Evolutionary conservation across 2,329 filamentous ascomycete genomes (phyloP), one percentile per base, ranked within the genome.

Genomic region (Claviceps cyperi): DNA sequence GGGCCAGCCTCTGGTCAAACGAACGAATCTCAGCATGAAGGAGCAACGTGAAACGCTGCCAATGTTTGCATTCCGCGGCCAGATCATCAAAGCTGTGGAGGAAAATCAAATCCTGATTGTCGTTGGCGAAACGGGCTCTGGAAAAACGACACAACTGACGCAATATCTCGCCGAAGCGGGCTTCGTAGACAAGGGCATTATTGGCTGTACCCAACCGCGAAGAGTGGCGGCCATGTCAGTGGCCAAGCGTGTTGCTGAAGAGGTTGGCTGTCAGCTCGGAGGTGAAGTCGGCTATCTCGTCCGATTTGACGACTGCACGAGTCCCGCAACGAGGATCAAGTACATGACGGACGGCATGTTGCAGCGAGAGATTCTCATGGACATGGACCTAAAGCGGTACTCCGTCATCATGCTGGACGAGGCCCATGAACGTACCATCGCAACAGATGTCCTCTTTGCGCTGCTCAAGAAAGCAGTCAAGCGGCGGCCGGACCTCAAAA

Each of bases 311-410:
- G 92, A 98, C 68, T 86, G 83, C 63, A 96, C 91, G 0, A 86
- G 83, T 55, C 81, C 87, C 2, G 77, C 83, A 17, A 98, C 92
- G 1, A 87, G 83, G 62, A 95, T 98, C 72, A 98, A 98, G 71
- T 98, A 98, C 70, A 96, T 98, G 91, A 98, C 92, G 15, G 92
- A 98, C 60, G 92, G 92, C 66, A 97, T 97, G 86, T 78, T 98
- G 64, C 83, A 96, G 69, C 80, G 92, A 71, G 92, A 98, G 69
- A 89, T 96, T 63, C 75, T 98, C 48, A 77, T 96, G 57, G 92
- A 98, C 63, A 86, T 90, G 0, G 85, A 95, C 59, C 70, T 98
- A 56, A 85, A 78, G 61, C 81, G 86, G 56, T 98, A 98, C 63
- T 94, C 89, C 1, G 88, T 92, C 53, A 96, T 98, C 61, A 98